Evolutionary conservation across 495 filamentous ascomycete genomes (phyloP).

Genomic region (Chlorociboria aeruginascens): DNA sequence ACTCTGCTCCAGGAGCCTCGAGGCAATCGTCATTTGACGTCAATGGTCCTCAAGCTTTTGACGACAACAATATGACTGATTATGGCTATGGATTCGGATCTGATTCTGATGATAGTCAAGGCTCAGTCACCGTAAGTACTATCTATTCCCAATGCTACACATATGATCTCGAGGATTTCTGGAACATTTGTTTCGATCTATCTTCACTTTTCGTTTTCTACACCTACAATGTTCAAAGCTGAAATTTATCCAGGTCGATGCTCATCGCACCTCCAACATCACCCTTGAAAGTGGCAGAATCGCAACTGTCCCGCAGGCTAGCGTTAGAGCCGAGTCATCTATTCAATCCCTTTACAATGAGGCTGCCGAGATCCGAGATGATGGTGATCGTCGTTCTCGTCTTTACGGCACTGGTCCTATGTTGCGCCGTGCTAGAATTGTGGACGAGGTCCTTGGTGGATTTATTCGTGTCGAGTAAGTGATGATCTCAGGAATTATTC

Average conservation of each 20-base stretch:
- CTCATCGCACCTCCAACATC: background rate
- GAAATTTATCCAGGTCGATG: background rate
- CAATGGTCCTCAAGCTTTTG: no score
- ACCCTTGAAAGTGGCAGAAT: background rate
- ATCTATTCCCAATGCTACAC: no score
- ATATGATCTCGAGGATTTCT: no score
- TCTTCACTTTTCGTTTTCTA: background rate
- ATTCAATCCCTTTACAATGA: background rate
- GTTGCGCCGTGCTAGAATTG: background rate
- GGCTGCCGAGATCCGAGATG: background rate
- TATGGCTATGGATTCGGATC: no score
- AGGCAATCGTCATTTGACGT: no score
- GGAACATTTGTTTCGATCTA: no score
- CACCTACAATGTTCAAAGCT: background rate
- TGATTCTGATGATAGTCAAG: no score
- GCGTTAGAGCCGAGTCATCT: background rate
- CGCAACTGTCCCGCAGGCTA: background rate
- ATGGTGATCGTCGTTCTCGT: background rate
- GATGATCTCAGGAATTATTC: background rate
- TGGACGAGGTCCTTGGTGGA: constrained; percentile 4
- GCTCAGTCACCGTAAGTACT: no score
- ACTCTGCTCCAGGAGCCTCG: no score
- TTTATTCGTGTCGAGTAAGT: background rate
- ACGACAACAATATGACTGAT: no score
- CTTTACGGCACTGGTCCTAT: background rate